Evolutionary conservation across 768 basidiomycete genomes (phyloP), one percentile per base, ranked within the genome.

Genomic region (Phanerochaete carnosa): DNA sequence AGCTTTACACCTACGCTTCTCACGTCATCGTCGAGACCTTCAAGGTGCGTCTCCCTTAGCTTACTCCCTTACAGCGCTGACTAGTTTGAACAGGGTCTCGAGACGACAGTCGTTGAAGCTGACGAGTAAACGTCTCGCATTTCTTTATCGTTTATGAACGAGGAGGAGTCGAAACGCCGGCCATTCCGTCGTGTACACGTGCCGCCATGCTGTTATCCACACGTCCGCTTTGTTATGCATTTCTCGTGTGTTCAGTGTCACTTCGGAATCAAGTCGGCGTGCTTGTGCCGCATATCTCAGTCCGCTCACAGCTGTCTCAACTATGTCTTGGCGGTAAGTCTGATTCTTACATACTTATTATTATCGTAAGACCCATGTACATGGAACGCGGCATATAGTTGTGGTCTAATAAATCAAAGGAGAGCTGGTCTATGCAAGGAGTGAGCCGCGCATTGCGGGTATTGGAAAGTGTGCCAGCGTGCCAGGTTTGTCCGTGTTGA

Each of bases 1-100:
- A 95, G 81, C 89, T 97, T 59, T 98, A 80, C 83, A 95, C 92
- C 30, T 93, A 94, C 74, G 95, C 92, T 64, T 85, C 85, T 61
- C 84, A 91, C 72, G 88, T 97, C 58, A 80, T 86, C 49, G 92
- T 93, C 47, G 69, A 75, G 8, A 77, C 87, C 47, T 94, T 94
- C 89, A 95, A 96, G 89, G 95, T 89, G 60, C 62, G 87, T 72
- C 32, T n/a, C n/a, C 23, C n/a, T 29, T 29, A 22, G 23, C 53
- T 11, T 39, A 39, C 64, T 46, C 58, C 62, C 45, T 67, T 30
- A 62, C 46, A 43, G 50, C 66, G 45, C 53, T 58, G 45, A 28
- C 54, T 11, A 58, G 66, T 46, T 19, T 8, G 8, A 43, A 43
- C 68, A 95, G 94, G 88, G 89, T 66, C 90, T 95, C 62, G 84